These are phyloP conservation scores for Blastobotrys terrestris DNA, from an alignment of 805 yeast species.

Conservation along the genomic window DNA sequence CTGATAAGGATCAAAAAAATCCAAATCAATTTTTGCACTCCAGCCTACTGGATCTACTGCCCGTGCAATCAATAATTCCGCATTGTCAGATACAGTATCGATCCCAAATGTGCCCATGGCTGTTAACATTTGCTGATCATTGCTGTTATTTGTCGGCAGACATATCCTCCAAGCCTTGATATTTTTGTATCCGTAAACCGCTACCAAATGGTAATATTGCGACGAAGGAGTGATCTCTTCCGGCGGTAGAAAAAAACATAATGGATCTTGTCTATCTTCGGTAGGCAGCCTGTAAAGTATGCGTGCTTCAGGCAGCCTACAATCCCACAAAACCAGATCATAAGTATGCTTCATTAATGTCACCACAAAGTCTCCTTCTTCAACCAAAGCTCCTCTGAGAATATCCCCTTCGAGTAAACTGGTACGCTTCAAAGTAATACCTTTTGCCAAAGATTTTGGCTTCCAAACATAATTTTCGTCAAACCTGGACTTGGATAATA, in stretches of 20 bases:
- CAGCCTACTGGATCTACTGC: constrained; percentile 66
- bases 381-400: constrained; percentile 43
- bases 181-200: constrained; percentile 18
- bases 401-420: constrained; percentile 38
- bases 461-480: constrained; percentile 59
- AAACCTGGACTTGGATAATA: constrained; percentile 56
- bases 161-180: constrained; percentile 21
- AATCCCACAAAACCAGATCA: constrained; percentile 56
- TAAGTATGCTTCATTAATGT: constrained; percentile 34
- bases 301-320: constrained; percentile 27
- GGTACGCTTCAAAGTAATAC: constrained; percentile 35
- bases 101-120: constrained; percentile 13
- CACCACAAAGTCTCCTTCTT: constrained; percentile 41
- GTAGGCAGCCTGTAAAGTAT: neutral
- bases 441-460: constrained; percentile 34
- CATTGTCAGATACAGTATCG: constrained; percentile 23
- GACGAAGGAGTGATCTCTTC: constrained; percentile 19
- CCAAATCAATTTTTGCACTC: constrained; percentile 30
- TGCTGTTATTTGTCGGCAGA: constrained; percentile 3
- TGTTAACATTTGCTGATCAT: neutral
- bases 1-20: constrained; percentile 29
- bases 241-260: constrained; percentile 34
- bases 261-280: constrained; percentile 12
- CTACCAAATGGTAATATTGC: constrained; percentile 11
- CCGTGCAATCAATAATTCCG: constrained; percentile 41